These are phyloP conservation scores for Polygonum maritimum DNA, from an alignment of 148 eudicot species.

Conservation along the genomic window DNA sequence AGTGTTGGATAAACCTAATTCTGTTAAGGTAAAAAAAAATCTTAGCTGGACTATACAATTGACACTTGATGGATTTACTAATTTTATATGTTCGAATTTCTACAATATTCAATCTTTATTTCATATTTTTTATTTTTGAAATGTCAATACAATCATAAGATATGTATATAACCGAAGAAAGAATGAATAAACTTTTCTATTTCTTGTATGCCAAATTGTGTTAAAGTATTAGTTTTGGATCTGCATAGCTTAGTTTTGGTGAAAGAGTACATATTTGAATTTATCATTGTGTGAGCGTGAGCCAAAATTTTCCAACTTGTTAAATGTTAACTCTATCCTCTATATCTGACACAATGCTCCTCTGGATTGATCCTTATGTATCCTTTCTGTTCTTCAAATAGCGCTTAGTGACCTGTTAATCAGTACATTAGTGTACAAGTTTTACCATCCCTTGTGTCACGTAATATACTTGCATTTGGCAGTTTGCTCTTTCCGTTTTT, in stretches of 20 bases:
- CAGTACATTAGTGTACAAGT: background rate
- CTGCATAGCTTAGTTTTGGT: background rate
- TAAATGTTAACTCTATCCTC: background rate
- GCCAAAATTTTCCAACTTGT: background rate
- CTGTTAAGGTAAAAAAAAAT: constrained; percentile 45
- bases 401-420: background rate
- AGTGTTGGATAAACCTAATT: constrained; percentile 44
- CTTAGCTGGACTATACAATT: background rate
- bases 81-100: background rate
- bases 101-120: background rate
- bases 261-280: too few relatives aligned
- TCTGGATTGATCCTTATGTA: background rate
- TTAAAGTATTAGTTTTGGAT: background rate
- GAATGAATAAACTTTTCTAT: background rate
- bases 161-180: background rate
- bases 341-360: background rate
- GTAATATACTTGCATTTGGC: background rate
- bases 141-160: background rate
- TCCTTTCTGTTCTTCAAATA: background rate
- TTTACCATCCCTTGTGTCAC: background rate
- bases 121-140: background rate
- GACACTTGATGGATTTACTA: background rate
- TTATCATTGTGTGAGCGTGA: background rate
- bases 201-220: background rate
- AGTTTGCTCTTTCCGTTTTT: background rate